These are phyloP conservation scores for Trichoderma arundinaceum DNA, from an alignment of 2,329 filamentous ascomycete genomes.

Conservation along the genomic window DNA sequence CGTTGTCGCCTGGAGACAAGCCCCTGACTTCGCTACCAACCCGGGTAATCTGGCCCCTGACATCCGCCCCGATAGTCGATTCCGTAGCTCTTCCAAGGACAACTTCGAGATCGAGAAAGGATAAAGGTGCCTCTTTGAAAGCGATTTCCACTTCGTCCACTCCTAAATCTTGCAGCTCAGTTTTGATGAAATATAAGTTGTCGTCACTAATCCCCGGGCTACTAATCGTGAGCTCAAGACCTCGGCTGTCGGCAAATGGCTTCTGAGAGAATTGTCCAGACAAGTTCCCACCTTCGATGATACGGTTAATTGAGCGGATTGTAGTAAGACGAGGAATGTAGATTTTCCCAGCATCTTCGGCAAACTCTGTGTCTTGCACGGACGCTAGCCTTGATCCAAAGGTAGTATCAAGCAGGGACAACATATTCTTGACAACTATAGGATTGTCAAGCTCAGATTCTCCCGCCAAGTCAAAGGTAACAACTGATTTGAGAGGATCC, in stretches of 20 bases:
- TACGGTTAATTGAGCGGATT: conserved; percentile 48
- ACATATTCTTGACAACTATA: conserved; percentile 35
- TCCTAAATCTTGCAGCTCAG: conserved; percentile 35
- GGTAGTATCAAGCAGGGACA: conserved; percentile 37
- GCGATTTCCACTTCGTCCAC: conserved; percentile 49
- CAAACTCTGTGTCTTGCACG: conserved; percentile 52
- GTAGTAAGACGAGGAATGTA: conserved; percentile 54
- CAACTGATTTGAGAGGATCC: conserved; percentile 50
- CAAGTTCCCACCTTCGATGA: conserved; percentile 48
- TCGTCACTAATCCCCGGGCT: conserved; percentile 39
- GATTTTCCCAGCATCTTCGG: conserved; percentile 46
- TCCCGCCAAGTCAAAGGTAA: conserved; percentile 50
- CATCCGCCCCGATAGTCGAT: conserved; percentile 49
- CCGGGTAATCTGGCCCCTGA: conserved; percentile 46
- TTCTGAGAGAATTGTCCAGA: conserved; percentile 28
- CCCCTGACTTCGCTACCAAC: conserved; percentile 43
- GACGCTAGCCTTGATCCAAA: conserved; percentile 35
- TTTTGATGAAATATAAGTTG: conserved; percentile 39
- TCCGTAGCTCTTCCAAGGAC: conserved; percentile 43
- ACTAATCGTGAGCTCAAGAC: conserved; percentile 38
- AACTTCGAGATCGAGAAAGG: conserved; percentile 46
- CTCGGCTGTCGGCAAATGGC: conserved; percentile 34
- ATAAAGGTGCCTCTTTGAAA: conserved; percentile 46
- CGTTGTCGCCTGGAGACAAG: conserved; percentile 48
- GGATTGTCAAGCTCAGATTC: conserved; percentile 35